Percentiles rank a stretch among this genome's conserved stretches.
Conservation (phyloP, 306 rosid genomes). For the Begonia loranthoides region DNA sequence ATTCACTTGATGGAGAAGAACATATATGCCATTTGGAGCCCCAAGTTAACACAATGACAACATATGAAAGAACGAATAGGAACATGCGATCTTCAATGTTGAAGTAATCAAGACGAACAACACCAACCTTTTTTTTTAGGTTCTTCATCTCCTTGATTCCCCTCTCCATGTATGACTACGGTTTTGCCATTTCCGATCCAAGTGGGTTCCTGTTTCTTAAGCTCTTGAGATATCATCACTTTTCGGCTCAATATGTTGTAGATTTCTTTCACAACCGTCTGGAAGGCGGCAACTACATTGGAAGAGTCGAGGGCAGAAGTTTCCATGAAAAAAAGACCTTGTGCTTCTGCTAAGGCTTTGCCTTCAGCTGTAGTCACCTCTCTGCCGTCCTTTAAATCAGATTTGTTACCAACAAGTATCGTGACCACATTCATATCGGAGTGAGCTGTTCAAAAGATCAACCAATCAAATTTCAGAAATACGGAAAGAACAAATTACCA, state of each 20-base stretch:
- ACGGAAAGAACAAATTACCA: slow-evolving; percentile 1
- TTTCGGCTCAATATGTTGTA: slow-evolving; percentile 85
- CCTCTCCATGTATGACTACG: slow-evolving; percentile 58
- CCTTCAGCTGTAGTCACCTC: slow-evolving; percentile 89
- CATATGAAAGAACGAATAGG: slow-evolving; percentile 13
- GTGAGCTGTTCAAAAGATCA: slow-evolving; percentile 68
- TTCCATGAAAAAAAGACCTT: slow-evolving; percentile 94
- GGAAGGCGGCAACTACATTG: slow-evolving; percentile 76
- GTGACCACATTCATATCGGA: slow-evolving; percentile 96
- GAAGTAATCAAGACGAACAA: slow-evolving; percentile 44
- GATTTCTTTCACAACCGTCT: slow-evolving; percentile 86
- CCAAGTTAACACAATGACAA: no score
- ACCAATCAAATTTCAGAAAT: slow-evolving; percentile 35
- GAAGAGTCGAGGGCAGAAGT: slow-evolving; percentile 96
- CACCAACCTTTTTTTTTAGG: slow-evolving; percentile 51
- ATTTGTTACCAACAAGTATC: slow-evolving; percentile 91
- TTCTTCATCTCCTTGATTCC: slow-evolving; percentile 22
- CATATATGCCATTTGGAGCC: no score
- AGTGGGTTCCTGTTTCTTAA: slow-evolving; percentile 36
- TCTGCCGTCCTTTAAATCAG: slow-evolving; percentile 90
- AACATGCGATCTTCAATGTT: background rate
- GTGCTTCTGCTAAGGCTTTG: slow-evolving; percentile 78
- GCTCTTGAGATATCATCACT: slow-evolving; percentile 91
- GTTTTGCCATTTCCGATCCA: slow-evolving; percentile 59
- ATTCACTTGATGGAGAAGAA: no score